These are phyloP conservation scores for Typha latifolia DNA, from an alignment of 176 grass and related monocot species.

Conservation along the genomic window DNA sequence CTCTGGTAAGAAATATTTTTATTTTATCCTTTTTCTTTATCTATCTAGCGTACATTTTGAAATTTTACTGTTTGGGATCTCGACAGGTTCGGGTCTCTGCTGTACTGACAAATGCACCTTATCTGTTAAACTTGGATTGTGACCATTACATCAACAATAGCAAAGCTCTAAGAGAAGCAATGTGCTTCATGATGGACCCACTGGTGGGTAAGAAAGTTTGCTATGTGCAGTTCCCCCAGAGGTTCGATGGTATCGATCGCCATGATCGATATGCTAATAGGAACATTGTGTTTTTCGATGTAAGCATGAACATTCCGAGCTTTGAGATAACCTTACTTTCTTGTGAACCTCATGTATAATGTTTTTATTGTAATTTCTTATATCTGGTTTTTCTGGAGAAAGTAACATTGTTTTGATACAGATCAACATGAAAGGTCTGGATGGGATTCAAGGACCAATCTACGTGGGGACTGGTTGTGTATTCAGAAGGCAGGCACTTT, in stretches of 20 bases:
- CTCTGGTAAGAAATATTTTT: conserved; percentile 22
- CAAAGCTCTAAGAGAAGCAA: conserved; percentile 76
- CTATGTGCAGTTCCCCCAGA: conserved; percentile 89
- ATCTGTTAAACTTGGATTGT: conserved; percentile 88
- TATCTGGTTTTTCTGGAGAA: not conserved
- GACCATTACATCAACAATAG: conserved; percentile 95
- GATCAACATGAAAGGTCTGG: conserved; percentile 98
- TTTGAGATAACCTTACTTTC: not conserved
- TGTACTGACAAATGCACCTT: conserved; percentile 76
- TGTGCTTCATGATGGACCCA: conserved; percentile 99
- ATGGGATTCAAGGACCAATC: conserved; percentile 95
- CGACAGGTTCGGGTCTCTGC: conserved; percentile 76
- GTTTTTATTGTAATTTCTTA: not conserved
- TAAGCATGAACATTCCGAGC: conserved; percentile 33
- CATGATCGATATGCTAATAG: conserved; percentile 91
- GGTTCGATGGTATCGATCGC: conserved; percentile 84
- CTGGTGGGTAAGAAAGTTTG: conserved; percentile 80
- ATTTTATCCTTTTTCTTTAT: not conserved
- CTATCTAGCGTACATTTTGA: not conserved
- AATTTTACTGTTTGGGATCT: conserved; percentile 14
- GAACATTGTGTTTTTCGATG: conserved; percentile 90
- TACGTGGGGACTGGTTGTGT: conserved; percentile 93
- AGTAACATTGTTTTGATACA: conserved; percentile 26
- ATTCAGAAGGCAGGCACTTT: conserved; percentile 68
- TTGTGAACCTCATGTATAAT: not conserved